A percentile compares a stretch with the other conserved stretches of the same genome.
Conservation (phyloP, 2,329 filamentous ascomycete species). For the Fusarium zealandicum region DNA sequence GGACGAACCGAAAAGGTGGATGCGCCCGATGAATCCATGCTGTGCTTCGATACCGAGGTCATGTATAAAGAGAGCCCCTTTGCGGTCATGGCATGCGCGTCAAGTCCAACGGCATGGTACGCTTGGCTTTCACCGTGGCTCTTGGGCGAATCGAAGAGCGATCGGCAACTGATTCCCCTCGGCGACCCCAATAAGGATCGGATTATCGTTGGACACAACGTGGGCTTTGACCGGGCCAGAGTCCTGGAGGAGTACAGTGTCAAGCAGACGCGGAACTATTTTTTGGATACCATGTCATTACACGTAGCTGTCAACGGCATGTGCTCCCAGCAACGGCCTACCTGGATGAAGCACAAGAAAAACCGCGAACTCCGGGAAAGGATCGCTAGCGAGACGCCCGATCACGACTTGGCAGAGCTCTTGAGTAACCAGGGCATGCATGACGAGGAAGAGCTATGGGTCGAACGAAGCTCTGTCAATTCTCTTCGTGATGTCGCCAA, state of each 20-base stretch:
- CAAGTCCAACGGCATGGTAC: constrained; percentile 91
- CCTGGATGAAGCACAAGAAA: constrained; percentile 97
- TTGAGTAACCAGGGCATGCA: constrained; percentile 74
- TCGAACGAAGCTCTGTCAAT: constrained; percentile 92
- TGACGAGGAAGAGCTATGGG: constrained; percentile 95
- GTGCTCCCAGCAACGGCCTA: constrained; percentile 95
- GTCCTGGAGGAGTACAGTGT: constrained; percentile 89
- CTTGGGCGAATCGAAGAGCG: constrained; percentile 77
- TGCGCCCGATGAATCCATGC: constrained; percentile 78
- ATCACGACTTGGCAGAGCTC: constrained; percentile 73
- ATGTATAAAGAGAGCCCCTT: constrained; percentile 94
- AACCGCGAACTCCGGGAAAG: constrained; percentile 83
- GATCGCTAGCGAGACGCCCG: constrained; percentile 74
- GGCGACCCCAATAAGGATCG: constrained; percentile 77
- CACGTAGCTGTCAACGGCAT: constrained; percentile 98
- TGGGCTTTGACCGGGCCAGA: constrained; percentile 91
- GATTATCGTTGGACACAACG: constrained; percentile 91
- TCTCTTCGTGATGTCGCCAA: constrained; percentile 94
- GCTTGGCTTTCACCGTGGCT: constrained; percentile 97
- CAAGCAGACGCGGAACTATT: constrained; percentile 81
- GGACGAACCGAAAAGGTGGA: constrained; percentile 74
- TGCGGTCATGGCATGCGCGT: constrained; percentile 96
- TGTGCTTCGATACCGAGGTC: constrained; percentile 96
- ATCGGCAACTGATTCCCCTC: constrained; percentile 84
- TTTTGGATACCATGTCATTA: constrained; percentile 96